Base-by-base conservation (phyloP, 805 yeast species). In the Candida ficus region DNA sequence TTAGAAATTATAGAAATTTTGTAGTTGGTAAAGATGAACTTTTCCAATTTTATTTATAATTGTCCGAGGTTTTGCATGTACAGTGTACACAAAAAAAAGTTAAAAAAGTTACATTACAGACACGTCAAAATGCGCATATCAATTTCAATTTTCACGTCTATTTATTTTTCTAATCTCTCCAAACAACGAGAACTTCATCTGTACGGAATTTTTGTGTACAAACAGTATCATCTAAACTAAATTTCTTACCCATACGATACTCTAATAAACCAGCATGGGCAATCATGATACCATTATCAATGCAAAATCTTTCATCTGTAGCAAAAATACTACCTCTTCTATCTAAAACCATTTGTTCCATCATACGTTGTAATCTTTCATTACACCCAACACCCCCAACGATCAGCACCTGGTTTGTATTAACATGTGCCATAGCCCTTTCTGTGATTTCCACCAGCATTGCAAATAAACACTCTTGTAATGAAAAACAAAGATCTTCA, bases 361-460 rank as follows among this genome's bases (percentile, higher is more conserved):
- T 93, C 99, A 93, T 93, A 53, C 86, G 80, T 59, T 93, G 99
- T 45, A 93, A 66, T 46, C 98, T 62, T 49, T 80, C 83, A 57
- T 93, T 93, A 51, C 95, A 88, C 0, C 99, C 99, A n/a, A 93
- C 99, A 19, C 99, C 99, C 11, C 99, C 99, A 3, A 93, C 99
- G 37, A 93, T 87, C 36, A 93, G 68, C 16, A 93, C 99, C 59
- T 90, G 95, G 45, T 76, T 75, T 4, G 95, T 75, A 51, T 82
- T 80, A 4, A 91, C 98, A 57, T 93, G 99, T 0, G 99, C 99
- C 95, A 93, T 85, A 3, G 99, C 99, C 29, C 99, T 71, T 58
- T 93, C 99, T 0, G 99, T 93, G 52, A 93, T 93, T 61, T 93
- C 99, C 14, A 93, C 97, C 45, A 93, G 72, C 99, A 93, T 93